These are phyloP conservation scores for Lentinula lateritia DNA, from an alignment of 768 basidiomycete genomes.

Conservation along the genomic window DNA sequence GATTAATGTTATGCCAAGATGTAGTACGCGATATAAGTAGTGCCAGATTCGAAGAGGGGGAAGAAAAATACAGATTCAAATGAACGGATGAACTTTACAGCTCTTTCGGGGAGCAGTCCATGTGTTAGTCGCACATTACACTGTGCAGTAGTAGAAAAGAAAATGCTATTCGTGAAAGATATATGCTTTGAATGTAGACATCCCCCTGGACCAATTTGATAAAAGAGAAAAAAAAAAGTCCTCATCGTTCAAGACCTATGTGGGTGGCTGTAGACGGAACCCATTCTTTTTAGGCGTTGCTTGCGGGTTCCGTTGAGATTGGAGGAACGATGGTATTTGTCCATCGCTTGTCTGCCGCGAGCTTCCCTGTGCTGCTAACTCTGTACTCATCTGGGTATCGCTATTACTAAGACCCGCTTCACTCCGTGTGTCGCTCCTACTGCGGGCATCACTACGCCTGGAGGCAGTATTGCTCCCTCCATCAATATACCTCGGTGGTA, in stretches of 20 bases:
- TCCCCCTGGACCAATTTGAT: neutral
- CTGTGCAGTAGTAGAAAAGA: neutral
- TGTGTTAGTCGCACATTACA: neutral
- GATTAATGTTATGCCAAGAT: neutral
- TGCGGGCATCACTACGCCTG: neutral
- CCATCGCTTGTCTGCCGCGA: neutral
- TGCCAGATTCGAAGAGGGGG: neutral
- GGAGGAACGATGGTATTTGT: neutral
- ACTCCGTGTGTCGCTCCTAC: neutral
- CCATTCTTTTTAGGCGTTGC: neutral
- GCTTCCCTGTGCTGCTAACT: neutral
- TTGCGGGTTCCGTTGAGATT: neutral
- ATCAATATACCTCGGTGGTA: conserved; percentile 47
- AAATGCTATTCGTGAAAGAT: neutral
- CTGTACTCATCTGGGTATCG: neutral
- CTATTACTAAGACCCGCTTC: neutral
- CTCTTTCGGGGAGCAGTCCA: neutral
- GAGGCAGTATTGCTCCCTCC: neutral
- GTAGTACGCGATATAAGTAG: neutral
- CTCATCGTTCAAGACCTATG: neutral
- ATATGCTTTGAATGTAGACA: neutral
- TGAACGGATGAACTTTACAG: neutral
- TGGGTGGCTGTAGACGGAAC: neutral
- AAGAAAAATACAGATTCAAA: neutral
- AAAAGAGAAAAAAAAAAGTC: neutral